phyloP scores from a whole-genome alignment of 2,329 filamentous ascomycete genomes.

The Neoarthrinium moseri region DNA sequence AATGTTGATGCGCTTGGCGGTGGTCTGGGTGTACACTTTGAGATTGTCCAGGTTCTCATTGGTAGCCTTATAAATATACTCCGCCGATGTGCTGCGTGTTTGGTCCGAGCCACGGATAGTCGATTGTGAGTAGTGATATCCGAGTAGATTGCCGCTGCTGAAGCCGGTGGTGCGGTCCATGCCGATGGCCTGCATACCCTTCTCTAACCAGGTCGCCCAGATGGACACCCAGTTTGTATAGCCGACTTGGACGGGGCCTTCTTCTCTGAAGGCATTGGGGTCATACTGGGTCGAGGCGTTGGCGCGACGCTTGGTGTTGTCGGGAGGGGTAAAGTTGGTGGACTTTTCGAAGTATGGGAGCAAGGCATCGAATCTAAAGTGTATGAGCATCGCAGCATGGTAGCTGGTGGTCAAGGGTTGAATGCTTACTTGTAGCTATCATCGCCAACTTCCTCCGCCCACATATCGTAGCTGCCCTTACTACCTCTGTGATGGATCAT shows the following conservation, averaged over 20 bases:
- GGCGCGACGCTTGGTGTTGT: constrained; percentile 15
- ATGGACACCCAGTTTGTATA: constrained; percentile 38
- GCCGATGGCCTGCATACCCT: constrained; percentile 39
- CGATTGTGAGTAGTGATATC: constrained; percentile 30
- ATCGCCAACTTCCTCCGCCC: constrained; percentile 23
- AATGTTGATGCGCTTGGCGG: constrained; percentile 45
- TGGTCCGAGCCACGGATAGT: constrained; percentile 27
- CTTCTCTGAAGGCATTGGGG: constrained; percentile 27
- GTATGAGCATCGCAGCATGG: not conserved
- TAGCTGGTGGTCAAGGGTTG: not conserved
- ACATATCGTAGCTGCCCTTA: constrained; percentile 21
- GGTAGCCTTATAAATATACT: constrained; percentile 11
- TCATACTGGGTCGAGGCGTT: constrained; percentile 29
- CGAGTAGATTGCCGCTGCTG: constrained; percentile 39
- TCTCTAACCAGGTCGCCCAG: constrained; percentile 36
- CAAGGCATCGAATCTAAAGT: constrained; percentile 10
- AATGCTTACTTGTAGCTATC: constrained; percentile 19
- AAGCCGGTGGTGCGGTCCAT: constrained; percentile 35
- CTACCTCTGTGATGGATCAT: constrained; percentile 29
- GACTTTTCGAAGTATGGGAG: constrained; percentile 25
- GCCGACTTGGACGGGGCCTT: constrained; percentile 39
- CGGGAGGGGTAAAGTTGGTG: constrained; percentile 28
- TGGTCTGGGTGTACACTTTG: constrained; percentile 26
- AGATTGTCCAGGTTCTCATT: constrained; percentile 6
- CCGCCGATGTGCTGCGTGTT: constrained; percentile 13